A percentile compares a stretch with the other conserved stretches of the same genome.
Conservation (phyloP, 2,329 filamentous ascomycete genomes). For the Akanthomyces lecanii region DNA sequence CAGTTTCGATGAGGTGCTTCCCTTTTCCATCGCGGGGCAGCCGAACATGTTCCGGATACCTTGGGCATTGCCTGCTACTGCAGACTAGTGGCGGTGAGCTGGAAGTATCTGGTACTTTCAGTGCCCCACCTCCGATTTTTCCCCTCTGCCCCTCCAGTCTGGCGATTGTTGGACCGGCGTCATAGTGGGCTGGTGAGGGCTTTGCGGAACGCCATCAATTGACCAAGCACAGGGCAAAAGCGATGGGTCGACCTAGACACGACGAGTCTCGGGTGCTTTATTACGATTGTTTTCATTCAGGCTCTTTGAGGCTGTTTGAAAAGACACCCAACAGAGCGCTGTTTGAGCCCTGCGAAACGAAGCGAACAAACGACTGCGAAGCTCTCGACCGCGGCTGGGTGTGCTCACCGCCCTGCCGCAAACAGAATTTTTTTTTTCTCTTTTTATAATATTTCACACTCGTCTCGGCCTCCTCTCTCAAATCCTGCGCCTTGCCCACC, state of each 20-base stretch:
- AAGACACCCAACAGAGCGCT: neutral
- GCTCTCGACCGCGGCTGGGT: neutral
- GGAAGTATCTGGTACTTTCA: constrained; percentile 17
- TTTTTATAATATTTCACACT: neutral
- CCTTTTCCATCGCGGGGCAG: constrained; percentile 15
- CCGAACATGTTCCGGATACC: constrained; percentile 22
- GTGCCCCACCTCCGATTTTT: constrained; percentile 18
- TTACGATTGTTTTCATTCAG: neutral
- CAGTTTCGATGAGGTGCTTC: constrained; percentile 11
- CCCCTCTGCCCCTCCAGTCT: constrained; percentile 18
- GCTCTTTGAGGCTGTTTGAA: neutral
- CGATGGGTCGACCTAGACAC: constrained; percentile 3
- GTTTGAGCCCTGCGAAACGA: neutral
- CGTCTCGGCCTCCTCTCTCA: neutral
- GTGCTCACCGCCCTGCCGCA: constrained; percentile 12
- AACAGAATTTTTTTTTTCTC: neutral
- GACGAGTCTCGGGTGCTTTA: neutral
- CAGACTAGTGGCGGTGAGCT: neutral
- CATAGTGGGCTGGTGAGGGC: constrained; percentile 13
- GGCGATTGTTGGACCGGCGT: constrained; percentile 10
- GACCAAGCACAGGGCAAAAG: neutral
- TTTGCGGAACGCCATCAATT: constrained; percentile 6
- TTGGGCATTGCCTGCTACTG: neutral
- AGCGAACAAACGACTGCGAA: neutral
- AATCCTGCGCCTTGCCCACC: neutral